Evolutionary conservation across 441 rosid species (phyloP).

Genomic region (Euphorbia schlechtendalii): DNA sequence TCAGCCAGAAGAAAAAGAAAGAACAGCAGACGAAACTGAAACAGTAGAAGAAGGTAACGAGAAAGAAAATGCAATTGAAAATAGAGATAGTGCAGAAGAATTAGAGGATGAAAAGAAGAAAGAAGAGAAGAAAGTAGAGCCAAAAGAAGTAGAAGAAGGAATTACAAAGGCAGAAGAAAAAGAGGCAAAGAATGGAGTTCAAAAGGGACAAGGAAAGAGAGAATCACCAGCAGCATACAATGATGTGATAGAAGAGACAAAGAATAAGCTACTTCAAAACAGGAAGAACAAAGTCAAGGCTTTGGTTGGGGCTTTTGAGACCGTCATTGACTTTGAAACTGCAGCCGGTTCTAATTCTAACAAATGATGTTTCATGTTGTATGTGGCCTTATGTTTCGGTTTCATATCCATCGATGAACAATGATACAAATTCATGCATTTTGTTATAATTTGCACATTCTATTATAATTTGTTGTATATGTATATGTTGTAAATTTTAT

Average conservation of each 20-base stretch:
- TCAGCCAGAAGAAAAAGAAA: background rate
- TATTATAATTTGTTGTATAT: too few species aligned
- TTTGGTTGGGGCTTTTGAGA: conserved; percentile 81
- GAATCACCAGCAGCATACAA: conserved; percentile 61
- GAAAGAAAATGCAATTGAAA: conserved; percentile 11
- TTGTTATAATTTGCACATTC: too few species aligned
- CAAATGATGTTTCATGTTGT: too few species aligned
- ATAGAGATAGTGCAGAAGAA: background rate
- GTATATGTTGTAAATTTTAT: too few species aligned
- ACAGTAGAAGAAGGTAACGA: conserved; percentile 11
- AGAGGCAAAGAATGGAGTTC: conserved; percentile 8
- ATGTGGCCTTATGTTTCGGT: too few species aligned
- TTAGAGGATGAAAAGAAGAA: conserved; percentile 23
- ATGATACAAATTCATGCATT: too few species aligned
- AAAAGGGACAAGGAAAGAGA: conserved; percentile 32
- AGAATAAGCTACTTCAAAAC: conserved; percentile 49
- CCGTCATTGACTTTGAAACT: conserved; percentile 69
- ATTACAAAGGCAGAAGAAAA: background rate
- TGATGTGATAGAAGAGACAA: conserved; percentile 71
- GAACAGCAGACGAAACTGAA: conserved; percentile 22
- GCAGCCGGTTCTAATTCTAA: conserved; percentile 19
- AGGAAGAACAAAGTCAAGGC: conserved; percentile 81
- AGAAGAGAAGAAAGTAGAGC: conserved; percentile 22
- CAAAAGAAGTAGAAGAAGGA: conserved; percentile 12
- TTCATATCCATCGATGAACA: background rate